phyloP scores from a whole-genome alignment of 2,329 filamentous ascomycete species.

The Ophiocordyceps camponoti-floridani region DNA sequence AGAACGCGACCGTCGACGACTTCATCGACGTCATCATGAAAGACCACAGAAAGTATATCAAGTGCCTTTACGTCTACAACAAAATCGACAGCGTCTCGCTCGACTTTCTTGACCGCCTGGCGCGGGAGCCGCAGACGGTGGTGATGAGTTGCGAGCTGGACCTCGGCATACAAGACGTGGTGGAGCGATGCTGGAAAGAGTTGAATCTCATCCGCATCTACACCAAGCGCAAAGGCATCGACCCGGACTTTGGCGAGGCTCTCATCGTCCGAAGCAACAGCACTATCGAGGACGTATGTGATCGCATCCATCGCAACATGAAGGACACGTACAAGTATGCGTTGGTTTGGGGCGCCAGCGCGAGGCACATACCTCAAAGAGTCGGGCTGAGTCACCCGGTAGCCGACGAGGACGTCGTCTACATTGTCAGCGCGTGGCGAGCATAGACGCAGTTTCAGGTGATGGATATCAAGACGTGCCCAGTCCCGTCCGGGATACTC shows the following conservation, averaged over 20 bases:
- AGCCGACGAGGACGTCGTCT: conserved; percentile 49
- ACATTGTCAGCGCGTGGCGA: conserved; percentile 47
- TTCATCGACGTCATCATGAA: conserved; percentile 99
- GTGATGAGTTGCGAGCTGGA: conserved; percentile 98
- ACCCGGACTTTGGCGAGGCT: conserved; percentile 79
- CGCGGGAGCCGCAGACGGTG: conserved; percentile 80
- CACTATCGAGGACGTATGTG: conserved; percentile 92
- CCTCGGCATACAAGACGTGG: conserved; percentile 79
- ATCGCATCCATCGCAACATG: conserved; percentile 78
- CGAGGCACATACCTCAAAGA: conserved; percentile 82
- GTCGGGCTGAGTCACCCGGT: conserved; percentile 76
- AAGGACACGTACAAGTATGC: conserved; percentile 99
- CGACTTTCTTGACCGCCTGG: conserved; percentile 81
- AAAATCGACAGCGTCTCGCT: conserved; percentile 93
- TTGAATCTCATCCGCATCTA: conserved; percentile 80
- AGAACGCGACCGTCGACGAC: conserved; percentile 90
- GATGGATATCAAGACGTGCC: not conserved
- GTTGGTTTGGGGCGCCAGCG: conserved; percentile 92
- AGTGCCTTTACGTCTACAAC: conserved; percentile 94
- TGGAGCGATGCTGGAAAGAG: conserved; percentile 91
- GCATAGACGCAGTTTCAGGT: conserved; percentile 13
- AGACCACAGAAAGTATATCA: conserved; percentile 95
- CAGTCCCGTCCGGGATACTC: not conserved
- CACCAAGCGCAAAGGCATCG: conserved; percentile 86
- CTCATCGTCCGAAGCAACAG: conserved; percentile 80